phyloP scores from a whole-genome alignment of 208 protist species.

The Naegleria lovaniensis region DNA sequence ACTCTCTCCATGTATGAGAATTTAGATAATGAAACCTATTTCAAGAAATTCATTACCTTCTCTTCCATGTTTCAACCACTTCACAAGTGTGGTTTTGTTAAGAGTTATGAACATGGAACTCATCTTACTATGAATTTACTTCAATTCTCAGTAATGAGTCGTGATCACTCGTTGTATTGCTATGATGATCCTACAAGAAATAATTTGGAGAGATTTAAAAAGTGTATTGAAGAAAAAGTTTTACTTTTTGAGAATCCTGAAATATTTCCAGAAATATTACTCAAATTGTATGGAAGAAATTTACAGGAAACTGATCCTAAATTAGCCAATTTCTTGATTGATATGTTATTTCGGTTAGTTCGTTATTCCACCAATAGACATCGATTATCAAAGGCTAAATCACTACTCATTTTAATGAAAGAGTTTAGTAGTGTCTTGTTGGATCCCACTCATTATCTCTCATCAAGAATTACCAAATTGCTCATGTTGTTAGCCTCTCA shows the following conservation, averaged over 20 bases:
- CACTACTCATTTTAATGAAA: not conserved
- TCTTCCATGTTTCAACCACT: not conserved
- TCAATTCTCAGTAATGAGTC: conserved; percentile 9
- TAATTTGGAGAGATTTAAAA: not conserved
- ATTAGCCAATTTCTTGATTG: not conserved
- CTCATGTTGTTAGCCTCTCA: not conserved
- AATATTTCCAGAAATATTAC: not conserved
- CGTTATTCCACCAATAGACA: not conserved
- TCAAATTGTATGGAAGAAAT: not conserved
- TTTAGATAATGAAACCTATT: not conserved
- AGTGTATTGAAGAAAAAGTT: not conserved
- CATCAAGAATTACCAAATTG: not conserved
- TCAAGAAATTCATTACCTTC: not conserved
- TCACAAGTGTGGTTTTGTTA: not conserved
- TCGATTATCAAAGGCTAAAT: not conserved
- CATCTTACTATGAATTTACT: not conserved
- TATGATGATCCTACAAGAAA: not conserved
- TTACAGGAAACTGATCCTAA: not conserved
- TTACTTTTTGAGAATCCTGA: conserved; percentile 16
- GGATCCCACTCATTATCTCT: not conserved
- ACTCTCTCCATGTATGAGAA: not conserved
- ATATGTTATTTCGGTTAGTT: not conserved
- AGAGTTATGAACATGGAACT: not conserved
- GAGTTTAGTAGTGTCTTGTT: not conserved
- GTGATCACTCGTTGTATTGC: not conserved